Evolutionary conservation across 2,329 filamentous ascomycete species (phyloP), one percentile per base, ranked within the genome.

Genomic region (Tolypocladium sp.): DNA sequence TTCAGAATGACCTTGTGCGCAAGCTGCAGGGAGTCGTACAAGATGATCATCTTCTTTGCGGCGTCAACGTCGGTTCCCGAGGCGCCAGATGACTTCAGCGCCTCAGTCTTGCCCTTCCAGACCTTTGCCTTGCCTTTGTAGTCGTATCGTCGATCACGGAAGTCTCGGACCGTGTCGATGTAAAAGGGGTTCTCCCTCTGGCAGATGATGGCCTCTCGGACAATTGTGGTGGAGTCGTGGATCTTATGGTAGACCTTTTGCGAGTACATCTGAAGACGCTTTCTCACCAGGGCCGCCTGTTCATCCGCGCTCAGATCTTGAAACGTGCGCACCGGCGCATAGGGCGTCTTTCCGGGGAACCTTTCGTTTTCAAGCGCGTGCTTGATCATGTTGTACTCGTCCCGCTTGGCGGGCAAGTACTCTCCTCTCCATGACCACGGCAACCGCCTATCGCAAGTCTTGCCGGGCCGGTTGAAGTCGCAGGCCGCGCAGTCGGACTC

Each of bases 241-340:
- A 99, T 97, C 73, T 97, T 99, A 81, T 99, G 94, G 71, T 99
- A 99, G 63, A 99, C 96, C 76, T 99, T 99, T 73, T 97, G 96
- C 69, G 91, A 95, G 77, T 96, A 99, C 40, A 92, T 82, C 64
- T 93, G 91, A 55, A 99, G 77, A 40, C 94, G 87, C 70, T 97
- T 99, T 65, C 91, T 89, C 56, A 96, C 81, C 41, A 94, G 79
- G 1, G 69, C 76, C 0, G 92, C 87, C 73, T 96, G 93, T 69
- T 99, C 94, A 60, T 96, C 92, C 2, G 82, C 73, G 22, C 85
- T 79, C 22, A 99, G 77, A 22, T 97, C 91, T 63, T 92, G 85
- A 67, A 97, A 99, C 0, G 86, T 83, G 59, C 91, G 82, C 70
- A 73, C 72, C 0, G 91, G 87, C 10, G 85, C 82, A 62, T 88